Conservation (phyloP, 2,329 filamentous ascomycete genomes). For the Sporothrix schenckii region DNA sequence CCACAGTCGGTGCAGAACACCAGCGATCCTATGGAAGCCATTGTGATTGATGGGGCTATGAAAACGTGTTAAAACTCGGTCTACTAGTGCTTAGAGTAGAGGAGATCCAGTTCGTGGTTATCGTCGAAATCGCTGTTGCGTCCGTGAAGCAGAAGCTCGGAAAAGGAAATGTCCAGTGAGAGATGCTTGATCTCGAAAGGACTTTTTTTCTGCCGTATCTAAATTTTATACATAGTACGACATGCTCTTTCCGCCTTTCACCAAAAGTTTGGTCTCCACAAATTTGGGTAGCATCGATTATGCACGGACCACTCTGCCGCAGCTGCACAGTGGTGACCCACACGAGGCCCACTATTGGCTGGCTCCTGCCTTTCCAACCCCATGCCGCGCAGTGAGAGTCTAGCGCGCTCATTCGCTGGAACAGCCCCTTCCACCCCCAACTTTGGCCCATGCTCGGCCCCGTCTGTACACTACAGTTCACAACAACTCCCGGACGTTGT, state of each 20-base stretch:
- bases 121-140: background rate
- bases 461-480: constrained; percentile 2
- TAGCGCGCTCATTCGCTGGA: constrained; percentile 23
- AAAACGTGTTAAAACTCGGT: background rate
- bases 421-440: background rate
- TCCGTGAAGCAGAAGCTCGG: background rate
- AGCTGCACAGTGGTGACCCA: constrained; percentile 1
- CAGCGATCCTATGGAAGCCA: constrained; percentile 88
- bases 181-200: background rate
- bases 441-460: background rate
- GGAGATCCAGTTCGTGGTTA: background rate
- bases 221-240: background rate
- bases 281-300: constrained; percentile 10
- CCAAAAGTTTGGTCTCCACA: background rate
- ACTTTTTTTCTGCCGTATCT: constrained; percentile 32
- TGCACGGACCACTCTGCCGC: constrained; percentile 20
- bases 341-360: constrained; percentile 27
- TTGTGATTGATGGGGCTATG: constrained; percentile 44
- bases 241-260: constrained; percentile 27
- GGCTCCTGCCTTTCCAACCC: constrained; percentile 8
- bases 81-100: background rate
- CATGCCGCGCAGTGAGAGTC: constrained; percentile 19
- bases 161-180: background rate
- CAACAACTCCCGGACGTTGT: constrained; percentile 10
- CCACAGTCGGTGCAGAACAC: constrained; percentile 94